Conservation (phyloP, 2,329 filamentous ascomycete species). For the Nectriaceae sp. region DNA sequence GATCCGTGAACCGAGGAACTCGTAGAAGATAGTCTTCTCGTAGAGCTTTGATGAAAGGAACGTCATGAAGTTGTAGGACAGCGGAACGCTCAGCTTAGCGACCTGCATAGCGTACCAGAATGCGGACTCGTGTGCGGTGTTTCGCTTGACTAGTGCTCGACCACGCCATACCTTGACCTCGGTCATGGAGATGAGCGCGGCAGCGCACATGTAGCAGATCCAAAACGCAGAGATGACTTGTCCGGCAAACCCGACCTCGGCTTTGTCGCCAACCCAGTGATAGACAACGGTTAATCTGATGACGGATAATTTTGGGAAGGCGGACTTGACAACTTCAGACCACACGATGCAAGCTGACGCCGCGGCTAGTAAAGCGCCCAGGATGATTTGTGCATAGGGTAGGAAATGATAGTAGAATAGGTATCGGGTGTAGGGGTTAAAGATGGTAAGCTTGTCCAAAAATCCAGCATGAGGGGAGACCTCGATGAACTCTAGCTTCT, state of each 20-base stretch:
- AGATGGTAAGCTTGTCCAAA: slow-evolving; percentile 56
- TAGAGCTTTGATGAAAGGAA: slow-evolving; percentile 77
- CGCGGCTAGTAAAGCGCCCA: slow-evolving; percentile 68
- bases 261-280: slow-evolving; percentile 69
- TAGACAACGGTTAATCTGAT: slow-evolving; percentile 70
- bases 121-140: slow-evolving; percentile 89
- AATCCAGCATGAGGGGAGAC: slow-evolving; percentile 56
- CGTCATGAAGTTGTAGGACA: slow-evolving; percentile 96
- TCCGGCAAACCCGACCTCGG: slow-evolving; percentile 80
- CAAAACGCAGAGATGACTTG: slow-evolving; percentile 83
- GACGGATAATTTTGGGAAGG: slow-evolving; percentile 74
- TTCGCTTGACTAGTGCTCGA: slow-evolving; percentile 82
- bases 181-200: slow-evolving; percentile 82
- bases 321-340: slow-evolving; percentile 89
- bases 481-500: slow-evolving; percentile 74
- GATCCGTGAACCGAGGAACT: slow-evolving; percentile 81
- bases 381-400: slow-evolving; percentile 64
- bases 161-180: slow-evolving; percentile 98
- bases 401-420: slow-evolving; percentile 73
- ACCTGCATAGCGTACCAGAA: slow-evolving; percentile 96
- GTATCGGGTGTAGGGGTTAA: slow-evolving; percentile 83
- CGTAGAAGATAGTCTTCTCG: slow-evolving; percentile 78
- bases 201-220: slow-evolving; percentile 95
- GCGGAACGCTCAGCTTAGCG: slow-evolving; percentile 86
- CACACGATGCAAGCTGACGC: slow-evolving; percentile 86